A percentile compares a stretch with the other conserved stretches of the same genome.
These are phyloP conservation scores for Pythium dissimile DNA, from an alignment of 352 stramenopile species.

Conservation along the genomic window DNA sequence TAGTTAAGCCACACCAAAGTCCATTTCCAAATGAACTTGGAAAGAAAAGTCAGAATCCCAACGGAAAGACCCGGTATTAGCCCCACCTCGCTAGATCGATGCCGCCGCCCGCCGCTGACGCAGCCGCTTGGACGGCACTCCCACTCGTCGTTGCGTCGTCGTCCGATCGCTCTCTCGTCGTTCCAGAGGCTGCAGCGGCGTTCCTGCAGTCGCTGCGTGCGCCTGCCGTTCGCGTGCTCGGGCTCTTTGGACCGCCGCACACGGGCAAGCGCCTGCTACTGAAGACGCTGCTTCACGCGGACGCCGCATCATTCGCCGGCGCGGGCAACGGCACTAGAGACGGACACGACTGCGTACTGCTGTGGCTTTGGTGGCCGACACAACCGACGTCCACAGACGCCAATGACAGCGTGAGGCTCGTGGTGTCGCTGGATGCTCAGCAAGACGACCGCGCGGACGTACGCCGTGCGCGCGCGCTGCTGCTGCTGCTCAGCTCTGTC, in stretches of 20 bases:
- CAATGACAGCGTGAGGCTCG: conserved; percentile 6
- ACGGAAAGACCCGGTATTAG: too few relatives aligned
- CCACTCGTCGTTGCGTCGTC: conserved; percentile 23
- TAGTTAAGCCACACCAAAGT: neutral
- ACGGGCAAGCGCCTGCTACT: conserved; percentile 50
- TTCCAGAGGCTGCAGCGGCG: conserved; percentile 20
- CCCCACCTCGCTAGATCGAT: neutral
- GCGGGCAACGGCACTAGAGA: too few relatives aligned
- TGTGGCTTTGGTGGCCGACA: conserved; percentile 42
- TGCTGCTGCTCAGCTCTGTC: conserved; percentile 57
- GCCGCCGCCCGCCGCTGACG: neutral
- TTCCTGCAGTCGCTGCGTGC: conserved; percentile 19
- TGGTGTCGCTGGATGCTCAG: conserved; percentile 5
- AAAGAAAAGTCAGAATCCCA: conserved; percentile 1
- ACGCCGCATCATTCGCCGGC: conserved; percentile 21
- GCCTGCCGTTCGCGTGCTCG: conserved; percentile 34
- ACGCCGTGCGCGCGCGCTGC: conserved; percentile 24
- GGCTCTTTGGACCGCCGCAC: conserved; percentile 34
- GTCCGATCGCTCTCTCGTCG: neutral
- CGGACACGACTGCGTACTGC: conserved; percentile 28
- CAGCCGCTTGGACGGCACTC: conserved; percentile 33
- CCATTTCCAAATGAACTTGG: neutral
- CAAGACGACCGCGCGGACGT: conserved; percentile 13
- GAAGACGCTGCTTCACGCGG: conserved; percentile 33
- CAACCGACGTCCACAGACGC: neutral